Evolutionary conservation across 2,329 filamentous ascomycete species (phyloP).

Genomic region (Verruconis gallopava): DNA sequence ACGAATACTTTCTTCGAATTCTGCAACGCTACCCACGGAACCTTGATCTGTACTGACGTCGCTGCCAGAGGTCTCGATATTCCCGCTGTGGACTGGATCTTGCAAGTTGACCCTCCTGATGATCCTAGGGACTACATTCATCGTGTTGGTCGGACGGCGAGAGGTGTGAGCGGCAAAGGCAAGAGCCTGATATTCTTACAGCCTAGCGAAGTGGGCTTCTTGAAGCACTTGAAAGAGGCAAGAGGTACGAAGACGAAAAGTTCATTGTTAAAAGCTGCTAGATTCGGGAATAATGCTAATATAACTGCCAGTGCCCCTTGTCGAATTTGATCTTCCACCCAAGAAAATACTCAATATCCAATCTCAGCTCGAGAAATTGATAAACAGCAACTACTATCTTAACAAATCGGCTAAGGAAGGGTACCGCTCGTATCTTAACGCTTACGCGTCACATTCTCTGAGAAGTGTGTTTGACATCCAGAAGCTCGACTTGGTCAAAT

Average conservation of each 20-base stretch:
- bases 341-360: slow-evolving; percentile 75
- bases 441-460: slow-evolving; percentile 77
- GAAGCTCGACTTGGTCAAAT: slow-evolving; percentile 69
- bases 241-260: no score
- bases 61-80: slow-evolving; percentile 93
- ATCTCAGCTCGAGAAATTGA: slow-evolving; percentile 77
- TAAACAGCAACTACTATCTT: slow-evolving; percentile 91
- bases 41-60: slow-evolving; percentile 90
- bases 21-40: slow-evolving; percentile 70
- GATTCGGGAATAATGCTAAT: no score
- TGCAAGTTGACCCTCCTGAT: slow-evolving; percentile 91
- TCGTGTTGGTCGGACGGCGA: slow-evolving; percentile 85
- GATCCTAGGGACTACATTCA: slow-evolving; percentile 71
- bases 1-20: slow-evolving; percentile 99
- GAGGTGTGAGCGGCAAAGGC: slow-evolving; percentile 71
- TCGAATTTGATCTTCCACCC: slow-evolving; percentile 88
- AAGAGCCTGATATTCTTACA: slow-evolving; percentile 87
- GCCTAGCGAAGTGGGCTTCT: slow-evolving; percentile 82
- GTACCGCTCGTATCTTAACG: slow-evolving; percentile 84
- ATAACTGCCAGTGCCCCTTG: slow-evolving; percentile 72
- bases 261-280: no score
- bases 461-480: slow-evolving; percentile 76
- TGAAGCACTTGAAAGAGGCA: slow-evolving; percentile 80
- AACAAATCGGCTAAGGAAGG: slow-evolving; percentile 71
- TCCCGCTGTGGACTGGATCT: slow-evolving; percentile 88